Evolutionary conservation across 805 yeast species (phyloP), one percentile per base, ranked within the genome.

Genomic region (Wickerhamiella musiphila): DNA sequence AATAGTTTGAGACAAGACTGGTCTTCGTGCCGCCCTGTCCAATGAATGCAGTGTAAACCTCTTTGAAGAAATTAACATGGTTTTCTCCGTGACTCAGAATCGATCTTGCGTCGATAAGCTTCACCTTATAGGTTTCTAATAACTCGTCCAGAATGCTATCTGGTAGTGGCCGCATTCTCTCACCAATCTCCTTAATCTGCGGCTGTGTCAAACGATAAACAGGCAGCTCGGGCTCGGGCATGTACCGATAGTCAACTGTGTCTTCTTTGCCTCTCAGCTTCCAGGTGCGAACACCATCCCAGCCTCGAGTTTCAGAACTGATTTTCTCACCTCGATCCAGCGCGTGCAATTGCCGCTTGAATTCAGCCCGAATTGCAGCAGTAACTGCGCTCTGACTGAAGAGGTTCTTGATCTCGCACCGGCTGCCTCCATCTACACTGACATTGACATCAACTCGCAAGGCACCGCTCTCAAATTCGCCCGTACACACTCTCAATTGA

Each of bases 381-480:
- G 66, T 58, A 12, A 86, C 79, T 6, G 92, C 84, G 11, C 81
- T 66, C 0, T 83, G 73, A 19, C 84, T 79, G 7, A 93, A 78
- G 43, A 90, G 57, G 52, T 90, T 90, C 51, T 90, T 90, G 45
- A 90, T 65, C 46, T 90, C 98, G 15, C 86, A 82, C 37, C 96
- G 56, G 26, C 71, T 63, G 35, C 75, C 71, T 12, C 45, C 47
- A 18, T 36, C 39, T 5, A 86, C 72, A 16, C 92, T 78, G n/a
- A 90, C 66, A 43, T 90, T 90, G 7, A 82, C 96, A 48, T 90
- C 98, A 4, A 86, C 90, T 46, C 98, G 64, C 66, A 90, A 76
- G 0, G 95, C 90, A 5, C 98, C 98, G 1, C 83, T 71, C 48
- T 90, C 96, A 48, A 90, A 61, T 43, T 84, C 94, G 11, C 94